These are phyloP conservation scores for Tylopilus sp. DNA, from an alignment of 768 basidiomycete genomes.

Conservation along the genomic window DNA sequence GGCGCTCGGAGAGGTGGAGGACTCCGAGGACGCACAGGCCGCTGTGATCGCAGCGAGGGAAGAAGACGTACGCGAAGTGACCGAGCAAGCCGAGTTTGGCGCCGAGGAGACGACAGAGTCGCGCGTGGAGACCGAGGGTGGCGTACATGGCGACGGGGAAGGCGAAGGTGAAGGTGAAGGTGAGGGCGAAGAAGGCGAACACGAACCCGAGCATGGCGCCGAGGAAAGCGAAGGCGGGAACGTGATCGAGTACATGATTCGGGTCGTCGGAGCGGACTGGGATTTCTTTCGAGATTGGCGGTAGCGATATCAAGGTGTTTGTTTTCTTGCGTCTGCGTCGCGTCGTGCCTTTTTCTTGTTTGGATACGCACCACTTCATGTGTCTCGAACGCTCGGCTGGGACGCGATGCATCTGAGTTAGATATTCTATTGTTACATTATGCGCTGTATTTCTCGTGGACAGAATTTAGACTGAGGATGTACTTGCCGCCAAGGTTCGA, in stretches of 20 bases:
- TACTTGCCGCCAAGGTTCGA: too few relatives aligned
- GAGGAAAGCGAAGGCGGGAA: conserved; percentile 64
- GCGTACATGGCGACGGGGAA: conserved; percentile 33
- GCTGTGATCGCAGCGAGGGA: conserved; percentile 74
- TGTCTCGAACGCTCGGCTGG: not conserved
- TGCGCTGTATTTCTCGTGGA: not conserved
- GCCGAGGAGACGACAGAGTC: conserved; percentile 36
- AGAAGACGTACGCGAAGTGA: conserved; percentile 68
- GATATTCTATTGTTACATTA: conserved; percentile 20
- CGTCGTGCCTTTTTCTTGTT: not conserved
- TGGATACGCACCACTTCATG: conserved; percentile 7
- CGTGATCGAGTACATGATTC: conserved; percentile 82
- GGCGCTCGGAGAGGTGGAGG: conserved; percentile 83
- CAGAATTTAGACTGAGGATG: too few relatives aligned
- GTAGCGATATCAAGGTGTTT: conserved; percentile 24
- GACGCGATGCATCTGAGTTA: not conserved
- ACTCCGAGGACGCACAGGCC: conserved; percentile 81
- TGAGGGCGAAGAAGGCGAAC: conserved; percentile 38
- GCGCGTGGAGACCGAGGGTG: conserved; percentile 29
- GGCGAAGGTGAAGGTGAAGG: conserved; percentile 39
- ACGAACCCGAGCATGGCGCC: conserved; percentile 25
- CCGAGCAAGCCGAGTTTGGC: conserved; percentile 77
- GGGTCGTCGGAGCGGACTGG: conserved; percentile 56
- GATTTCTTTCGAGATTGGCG: conserved; percentile 76
- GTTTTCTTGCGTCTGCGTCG: not conserved